These are phyloP conservation scores for Xerocomus cyaneibrunnescens DNA, from an alignment of 1,284 basidiomycete species.

Conservation along the genomic window DNA sequence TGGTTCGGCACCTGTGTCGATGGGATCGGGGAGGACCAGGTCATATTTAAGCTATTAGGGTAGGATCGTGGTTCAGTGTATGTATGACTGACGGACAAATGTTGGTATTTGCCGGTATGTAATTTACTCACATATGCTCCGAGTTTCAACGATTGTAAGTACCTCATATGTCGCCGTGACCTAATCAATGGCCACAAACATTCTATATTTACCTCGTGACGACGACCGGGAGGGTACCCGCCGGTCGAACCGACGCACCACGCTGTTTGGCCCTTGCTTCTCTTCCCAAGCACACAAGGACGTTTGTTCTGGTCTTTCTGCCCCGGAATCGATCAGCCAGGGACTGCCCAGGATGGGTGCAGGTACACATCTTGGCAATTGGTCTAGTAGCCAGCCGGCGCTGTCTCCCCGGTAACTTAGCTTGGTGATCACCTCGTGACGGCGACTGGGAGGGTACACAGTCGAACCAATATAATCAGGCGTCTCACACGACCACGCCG, in stretches of 20 bases:
- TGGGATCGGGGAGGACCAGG: too few species aligned
- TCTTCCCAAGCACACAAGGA: background rate
- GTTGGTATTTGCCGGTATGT: too few species aligned
- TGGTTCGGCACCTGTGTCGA: too few species aligned
- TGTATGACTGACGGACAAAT: too few species aligned
- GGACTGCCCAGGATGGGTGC: background rate
- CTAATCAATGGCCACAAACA: background rate
- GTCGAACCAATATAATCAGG: slow-evolving; percentile 5
- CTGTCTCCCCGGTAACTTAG: background rate
- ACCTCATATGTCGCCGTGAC: background rate
- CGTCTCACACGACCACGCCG: background rate
- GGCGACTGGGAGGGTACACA: slow-evolving; percentile 18
- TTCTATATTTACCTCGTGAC: background rate
- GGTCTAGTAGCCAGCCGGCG: background rate
- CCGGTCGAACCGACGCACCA: too few species aligned
- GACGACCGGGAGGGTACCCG: background rate
- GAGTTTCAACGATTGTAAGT: background rate
- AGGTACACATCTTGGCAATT: background rate
- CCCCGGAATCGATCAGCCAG: too few species aligned
- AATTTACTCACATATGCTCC: background rate
- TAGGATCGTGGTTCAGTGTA: too few species aligned
- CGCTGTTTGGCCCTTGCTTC: background rate
- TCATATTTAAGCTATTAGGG: too few species aligned
- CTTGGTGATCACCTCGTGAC: background rate
- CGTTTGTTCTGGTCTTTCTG: background rate